These are phyloP conservation scores for Cicer cuneatum DNA, from an alignment of 306 rosid species.

Conservation along the genomic window DNA sequence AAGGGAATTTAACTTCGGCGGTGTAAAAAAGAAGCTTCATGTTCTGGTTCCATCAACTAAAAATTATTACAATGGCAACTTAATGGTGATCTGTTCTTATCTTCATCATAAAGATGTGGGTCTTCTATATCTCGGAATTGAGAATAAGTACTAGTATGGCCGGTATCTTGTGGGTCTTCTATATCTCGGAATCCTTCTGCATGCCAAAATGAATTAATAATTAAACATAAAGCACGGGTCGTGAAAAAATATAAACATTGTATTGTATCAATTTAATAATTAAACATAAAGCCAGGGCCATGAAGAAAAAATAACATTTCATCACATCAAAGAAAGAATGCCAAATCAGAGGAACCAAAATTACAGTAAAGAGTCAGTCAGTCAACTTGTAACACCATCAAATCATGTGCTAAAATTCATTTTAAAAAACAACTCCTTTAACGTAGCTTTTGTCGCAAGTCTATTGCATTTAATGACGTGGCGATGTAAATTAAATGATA, in stretches of 20 bases:
- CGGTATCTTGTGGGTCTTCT: slow-evolving; percentile 92
- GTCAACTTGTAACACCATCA: not conserved
- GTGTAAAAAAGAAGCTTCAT: slow-evolving; percentile 33
- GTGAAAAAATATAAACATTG: slow-evolving; percentile 4
- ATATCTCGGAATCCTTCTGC: slow-evolving; percentile 95
- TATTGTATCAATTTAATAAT: slow-evolving; percentile 13
- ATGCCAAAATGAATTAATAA: slow-evolving; percentile 34
- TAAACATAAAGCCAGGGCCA: not conserved
- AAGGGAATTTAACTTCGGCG: slow-evolving; percentile 37
- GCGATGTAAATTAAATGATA: not conserved
- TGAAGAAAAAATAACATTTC: slow-evolving; percentile 15
- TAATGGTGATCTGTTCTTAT: slow-evolving; percentile 39
- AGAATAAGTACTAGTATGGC: slow-evolving; percentile 67
- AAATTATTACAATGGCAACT: slow-evolving; percentile 50
- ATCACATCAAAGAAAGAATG: slow-evolving; percentile 19
- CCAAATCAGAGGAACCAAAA: slow-evolving; percentile 15
- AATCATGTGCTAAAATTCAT: not conserved
- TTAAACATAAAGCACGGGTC: not conserved
- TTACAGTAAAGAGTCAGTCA: not conserved
- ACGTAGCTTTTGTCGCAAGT: not conserved
- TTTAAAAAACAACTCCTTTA: slow-evolving; percentile 7
- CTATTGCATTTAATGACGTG: not conserved
- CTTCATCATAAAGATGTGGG: slow-evolving; percentile 39
- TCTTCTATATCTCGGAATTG: too few relatives aligned
- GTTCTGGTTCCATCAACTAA: slow-evolving; percentile 44